phyloP scores from a whole-genome alignment of 225 moss, liverwort and hornwort species.

The Physcomitrellopsis africana region DNA sequence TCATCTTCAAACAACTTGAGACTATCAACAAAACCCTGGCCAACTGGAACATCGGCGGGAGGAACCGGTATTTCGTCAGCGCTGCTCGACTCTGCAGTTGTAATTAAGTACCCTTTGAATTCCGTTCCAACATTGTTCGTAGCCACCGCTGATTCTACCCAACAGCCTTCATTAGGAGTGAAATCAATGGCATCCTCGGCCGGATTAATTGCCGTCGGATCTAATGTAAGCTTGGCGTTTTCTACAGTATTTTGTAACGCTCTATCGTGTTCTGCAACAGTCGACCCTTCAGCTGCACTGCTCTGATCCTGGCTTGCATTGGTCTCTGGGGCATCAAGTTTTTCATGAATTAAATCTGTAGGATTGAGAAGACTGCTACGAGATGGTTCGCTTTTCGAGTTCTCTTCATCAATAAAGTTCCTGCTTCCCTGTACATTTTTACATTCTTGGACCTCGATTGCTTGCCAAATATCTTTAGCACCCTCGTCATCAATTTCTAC shows the following conservation, averaged over 20 bases:
- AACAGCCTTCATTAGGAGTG: constrained; percentile 11
- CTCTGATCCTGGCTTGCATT: constrained; percentile 15
- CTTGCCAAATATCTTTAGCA: constrained; percentile 49
- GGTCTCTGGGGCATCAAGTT: background rate
- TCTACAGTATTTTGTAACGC: constrained; percentile 11
- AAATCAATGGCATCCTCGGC: constrained; percentile 7
- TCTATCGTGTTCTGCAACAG: constrained; percentile 26
- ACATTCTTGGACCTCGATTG: constrained; percentile 41
- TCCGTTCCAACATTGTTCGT: background rate
- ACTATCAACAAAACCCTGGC: constrained; percentile 22
- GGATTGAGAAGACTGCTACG: constrained; percentile 21
- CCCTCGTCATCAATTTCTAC: constrained; percentile 41
- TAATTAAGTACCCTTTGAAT: constrained; percentile 23
- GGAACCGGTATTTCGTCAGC: constrained; percentile 5
- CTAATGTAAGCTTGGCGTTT: constrained; percentile 15
- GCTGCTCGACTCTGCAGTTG: constrained; percentile 21
- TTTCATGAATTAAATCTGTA: constrained; percentile 18
- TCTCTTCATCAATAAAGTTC: constrained; percentile 25
- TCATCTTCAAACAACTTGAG: constrained; percentile 29
- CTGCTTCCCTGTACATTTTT: constrained; percentile 37
- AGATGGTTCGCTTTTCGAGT: constrained; percentile 24
- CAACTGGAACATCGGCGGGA: constrained; percentile 20
- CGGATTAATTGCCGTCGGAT: background rate
- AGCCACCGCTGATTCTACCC: constrained; percentile 16
- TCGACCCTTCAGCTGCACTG: constrained; percentile 19